Percentiles rank a stretch among this genome's conserved stretches.
These are phyloP conservation scores for Trichoderma semiorbis DNA, from an alignment of 2,329 filamentous ascomycete species.

Conservation along the genomic window DNA sequence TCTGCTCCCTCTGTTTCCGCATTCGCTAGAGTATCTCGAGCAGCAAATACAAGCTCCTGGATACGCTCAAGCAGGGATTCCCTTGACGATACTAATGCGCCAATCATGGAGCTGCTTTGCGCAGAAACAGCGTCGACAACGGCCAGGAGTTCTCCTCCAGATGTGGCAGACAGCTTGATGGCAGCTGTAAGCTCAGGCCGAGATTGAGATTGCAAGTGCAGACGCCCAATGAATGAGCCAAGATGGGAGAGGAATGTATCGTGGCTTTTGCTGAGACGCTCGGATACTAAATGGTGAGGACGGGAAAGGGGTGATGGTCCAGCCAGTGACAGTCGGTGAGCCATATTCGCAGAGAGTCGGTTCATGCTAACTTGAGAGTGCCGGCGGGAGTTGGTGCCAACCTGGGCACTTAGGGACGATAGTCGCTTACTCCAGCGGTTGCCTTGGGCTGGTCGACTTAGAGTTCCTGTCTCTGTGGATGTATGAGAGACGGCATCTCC, in stretches of 20 bases:
- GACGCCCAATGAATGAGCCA: constrained; percentile 83
- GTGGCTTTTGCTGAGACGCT: constrained; percentile 74
- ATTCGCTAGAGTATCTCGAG: constrained; percentile 71
- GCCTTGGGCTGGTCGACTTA: constrained; percentile 30
- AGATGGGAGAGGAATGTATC: constrained; percentile 88
- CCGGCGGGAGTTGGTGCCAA: constrained; percentile 31
- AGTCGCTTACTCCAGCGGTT: constrained; percentile 44
- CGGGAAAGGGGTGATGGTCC: constrained; percentile 60
- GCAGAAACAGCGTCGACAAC: constrained; percentile 80
- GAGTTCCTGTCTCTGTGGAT: background rate
- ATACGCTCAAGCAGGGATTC: constrained; percentile 76
- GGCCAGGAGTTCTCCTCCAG: constrained; percentile 73
- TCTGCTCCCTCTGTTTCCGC: constrained; percentile 69
- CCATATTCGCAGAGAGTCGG: constrained; percentile 52
- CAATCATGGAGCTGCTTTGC: constrained; percentile 67
- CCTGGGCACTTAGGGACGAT: constrained; percentile 42
- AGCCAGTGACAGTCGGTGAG: constrained; percentile 75
- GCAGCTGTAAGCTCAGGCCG: constrained; percentile 77
- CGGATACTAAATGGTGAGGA: constrained; percentile 75
- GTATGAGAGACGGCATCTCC: constrained; percentile 31
- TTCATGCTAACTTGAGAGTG: constrained; percentile 37
- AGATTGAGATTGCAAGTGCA: constrained; percentile 90
- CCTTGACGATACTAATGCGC: constrained; percentile 65
- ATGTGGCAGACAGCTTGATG: constrained; percentile 77
- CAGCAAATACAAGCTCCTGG: constrained; percentile 74